phyloP scores from a whole-genome alignment of 257 asterid species.

The Nyctanthes arbortristis region DNA sequence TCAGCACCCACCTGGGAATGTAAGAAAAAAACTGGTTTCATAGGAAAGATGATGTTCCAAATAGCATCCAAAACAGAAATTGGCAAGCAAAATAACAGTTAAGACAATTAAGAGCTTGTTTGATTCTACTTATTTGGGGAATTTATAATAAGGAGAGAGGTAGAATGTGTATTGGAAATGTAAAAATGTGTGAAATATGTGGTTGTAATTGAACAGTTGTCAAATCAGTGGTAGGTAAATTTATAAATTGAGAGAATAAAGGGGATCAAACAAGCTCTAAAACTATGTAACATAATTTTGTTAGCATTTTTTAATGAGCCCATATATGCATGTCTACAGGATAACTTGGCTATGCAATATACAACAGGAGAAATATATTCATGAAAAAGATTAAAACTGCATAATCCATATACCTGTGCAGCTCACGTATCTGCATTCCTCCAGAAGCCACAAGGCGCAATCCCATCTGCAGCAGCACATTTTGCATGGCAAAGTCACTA shows the following conservation, averaged over 20 bases:
- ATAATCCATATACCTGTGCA: conserved; percentile 58
- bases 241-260: too few relatives aligned
- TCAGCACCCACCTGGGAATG: conserved; percentile 84
- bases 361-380: not conserved
- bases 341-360: not conserved
- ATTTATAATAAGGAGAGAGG: too few relatives aligned
- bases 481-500: conserved; percentile 95
- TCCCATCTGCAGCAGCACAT: conserved; percentile 96
- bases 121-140: too few relatives aligned
- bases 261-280: too few relatives aligned
- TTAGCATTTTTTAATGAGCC: not conserved
- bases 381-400: not conserved
- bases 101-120: not conserved
- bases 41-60: not conserved
- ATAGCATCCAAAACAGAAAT: not conserved
- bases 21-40: not conserved
- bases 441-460: conserved; percentile 95
- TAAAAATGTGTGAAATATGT: too few relatives aligned
- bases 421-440: conserved; percentile 98
- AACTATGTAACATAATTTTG: not conserved
- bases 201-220: too few relatives aligned
- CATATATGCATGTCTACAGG: not conserved
- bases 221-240: too few relatives aligned
- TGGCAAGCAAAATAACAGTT: not conserved
- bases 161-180: too few relatives aligned